Percentiles rank a stretch among this genome's conserved stretches.
phyloP scores from a whole-genome alignment of 345 rosid genomes.

The Ceriops decandra region DNA sequence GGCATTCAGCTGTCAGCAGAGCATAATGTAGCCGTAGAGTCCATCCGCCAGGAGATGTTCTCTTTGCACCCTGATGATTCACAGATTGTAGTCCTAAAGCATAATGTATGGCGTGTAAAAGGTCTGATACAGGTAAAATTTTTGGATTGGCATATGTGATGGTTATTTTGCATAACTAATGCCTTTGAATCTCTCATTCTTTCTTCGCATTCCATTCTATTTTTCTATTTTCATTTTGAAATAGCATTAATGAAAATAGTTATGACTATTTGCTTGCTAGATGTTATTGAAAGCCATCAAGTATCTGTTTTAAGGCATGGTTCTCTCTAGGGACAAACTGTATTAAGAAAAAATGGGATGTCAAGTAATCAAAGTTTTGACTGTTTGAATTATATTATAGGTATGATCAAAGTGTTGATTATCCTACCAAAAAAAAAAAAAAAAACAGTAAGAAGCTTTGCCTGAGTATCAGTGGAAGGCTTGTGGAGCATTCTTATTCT shows the following conservation, averaged over 20 bases:
- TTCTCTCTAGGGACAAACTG: not conserved
- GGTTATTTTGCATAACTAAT: not conserved
- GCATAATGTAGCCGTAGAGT: constrained; percentile 31
- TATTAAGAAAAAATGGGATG: not conserved
- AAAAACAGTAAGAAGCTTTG: not conserved
- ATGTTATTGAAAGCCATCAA: not conserved
- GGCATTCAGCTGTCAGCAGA: constrained; percentile 30
- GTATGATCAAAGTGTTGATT: not conserved
- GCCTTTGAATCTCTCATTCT: not conserved
- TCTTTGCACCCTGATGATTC: constrained; percentile 33
- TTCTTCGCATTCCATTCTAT: not conserved
- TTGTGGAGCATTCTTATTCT: not conserved
- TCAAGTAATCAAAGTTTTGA: not conserved
- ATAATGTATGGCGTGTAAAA: constrained; percentile 38
- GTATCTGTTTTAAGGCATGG: not conserved
- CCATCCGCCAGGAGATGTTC: constrained; percentile 36
- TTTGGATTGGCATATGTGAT: not conserved
- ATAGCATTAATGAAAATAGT: not conserved
- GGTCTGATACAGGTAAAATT: constrained; percentile 34
- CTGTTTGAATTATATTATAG: not conserved
- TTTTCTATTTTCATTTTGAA: not conserved
- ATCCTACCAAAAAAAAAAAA: not conserved
- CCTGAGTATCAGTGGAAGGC: not conserved
- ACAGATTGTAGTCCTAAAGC: constrained; percentile 32
- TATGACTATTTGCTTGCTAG: no score